These are phyloP conservation scores for Tremella yokohamensis DNA, from an alignment of 768 basidiomycete genomes.

Conservation along the genomic window DNA sequence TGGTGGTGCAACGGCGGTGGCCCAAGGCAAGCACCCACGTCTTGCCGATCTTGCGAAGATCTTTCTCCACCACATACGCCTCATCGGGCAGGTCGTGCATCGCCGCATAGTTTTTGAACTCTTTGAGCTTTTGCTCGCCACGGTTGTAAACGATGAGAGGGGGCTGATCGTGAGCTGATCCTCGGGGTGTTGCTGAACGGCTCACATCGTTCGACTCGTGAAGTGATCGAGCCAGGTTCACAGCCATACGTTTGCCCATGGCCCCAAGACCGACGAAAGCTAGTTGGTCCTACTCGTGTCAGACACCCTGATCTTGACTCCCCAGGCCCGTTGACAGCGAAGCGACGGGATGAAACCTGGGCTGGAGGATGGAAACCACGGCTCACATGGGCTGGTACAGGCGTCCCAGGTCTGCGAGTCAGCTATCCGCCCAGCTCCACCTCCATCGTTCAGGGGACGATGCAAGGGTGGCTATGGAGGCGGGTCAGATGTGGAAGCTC, in stretches of 20 bases:
- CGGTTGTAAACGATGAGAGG: slow-evolving; percentile 76
- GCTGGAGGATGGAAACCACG: too few species aligned
- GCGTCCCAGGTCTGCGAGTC: slow-evolving; percentile 37
- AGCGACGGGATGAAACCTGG: too few species aligned
- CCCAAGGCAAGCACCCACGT: slow-evolving; percentile 52
- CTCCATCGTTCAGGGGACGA: not conserved
- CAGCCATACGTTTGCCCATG: slow-evolving; percentile 74
- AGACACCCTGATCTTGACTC: not conserved
- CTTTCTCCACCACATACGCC: slow-evolving; percentile 59
- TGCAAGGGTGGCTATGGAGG: not conserved
- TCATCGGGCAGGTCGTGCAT: slow-evolving; percentile 59
- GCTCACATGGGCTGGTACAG: slow-evolving; percentile 40
- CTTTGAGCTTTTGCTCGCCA: slow-evolving; percentile 49
- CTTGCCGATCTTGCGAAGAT: slow-evolving; percentile 60
- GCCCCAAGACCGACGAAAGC: slow-evolving; percentile 56
- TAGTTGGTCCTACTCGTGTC: slow-evolving; percentile 49
- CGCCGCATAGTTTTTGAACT: slow-evolving; percentile 61
- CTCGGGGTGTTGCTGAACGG: not conserved
- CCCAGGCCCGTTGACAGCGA: too few species aligned
- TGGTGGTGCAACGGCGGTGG: not conserved
- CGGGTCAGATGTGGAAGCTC: not conserved
- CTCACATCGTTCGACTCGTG: slow-evolving; percentile 12
- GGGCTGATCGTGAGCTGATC: slow-evolving; percentile 38
- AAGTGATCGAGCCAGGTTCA: slow-evolving; percentile 65
- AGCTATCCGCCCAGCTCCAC: not conserved